Evolutionary conservation across 441 rosid genomes (phyloP), one percentile per base, ranked within the genome.

Genomic region (Adansonia rubrostipa): DNA sequence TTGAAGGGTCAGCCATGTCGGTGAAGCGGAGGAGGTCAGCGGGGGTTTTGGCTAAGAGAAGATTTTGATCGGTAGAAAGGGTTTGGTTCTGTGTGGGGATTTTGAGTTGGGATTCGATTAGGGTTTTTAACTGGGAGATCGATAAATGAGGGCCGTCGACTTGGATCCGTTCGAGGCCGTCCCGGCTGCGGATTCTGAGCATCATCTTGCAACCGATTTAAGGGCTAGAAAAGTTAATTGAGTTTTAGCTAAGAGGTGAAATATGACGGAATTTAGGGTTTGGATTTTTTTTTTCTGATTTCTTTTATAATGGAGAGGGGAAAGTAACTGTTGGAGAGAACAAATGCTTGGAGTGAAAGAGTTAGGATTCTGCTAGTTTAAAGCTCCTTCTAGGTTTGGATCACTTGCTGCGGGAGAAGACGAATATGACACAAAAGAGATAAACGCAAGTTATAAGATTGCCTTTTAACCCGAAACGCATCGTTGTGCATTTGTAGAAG

Each of bases 111-210:
- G 85, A 80, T 19, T 94, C 85, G 75, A 97, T 97, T 82, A 87
- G 85, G 90, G 94, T 78, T 89, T 89, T 92, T 77, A 97, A 93
- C 44, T 91, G 90, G 56, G 87, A 82, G n/a, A 97, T 80, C 6
- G 94, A 89, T 69, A 84, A 73, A 66, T 85, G 81, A 8, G 92
- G 76, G 69, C 81, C 86, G 17, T 90, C 94, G 64, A 90, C 63
- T 4, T 82, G 80, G 79, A 97, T 88, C 57, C 99, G 90, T 86
- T 97, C 99, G 3, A 95, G 88, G 76, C 98, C 99, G 82, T 97
- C 99, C 65, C 99, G 83, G 84, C 98, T 95, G 74, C 99, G 92
- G 81, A 97, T 89, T 83, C 99, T 84, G 14, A 97, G 89, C 93
- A 97, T 85, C 97, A 92, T 88, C 87, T 51, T 78, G 66, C 20